These are phyloP conservation scores for Tilletia walkeri DNA, from an alignment of 1,284 basidiomycete genomes.

Conservation along the genomic window DNA sequence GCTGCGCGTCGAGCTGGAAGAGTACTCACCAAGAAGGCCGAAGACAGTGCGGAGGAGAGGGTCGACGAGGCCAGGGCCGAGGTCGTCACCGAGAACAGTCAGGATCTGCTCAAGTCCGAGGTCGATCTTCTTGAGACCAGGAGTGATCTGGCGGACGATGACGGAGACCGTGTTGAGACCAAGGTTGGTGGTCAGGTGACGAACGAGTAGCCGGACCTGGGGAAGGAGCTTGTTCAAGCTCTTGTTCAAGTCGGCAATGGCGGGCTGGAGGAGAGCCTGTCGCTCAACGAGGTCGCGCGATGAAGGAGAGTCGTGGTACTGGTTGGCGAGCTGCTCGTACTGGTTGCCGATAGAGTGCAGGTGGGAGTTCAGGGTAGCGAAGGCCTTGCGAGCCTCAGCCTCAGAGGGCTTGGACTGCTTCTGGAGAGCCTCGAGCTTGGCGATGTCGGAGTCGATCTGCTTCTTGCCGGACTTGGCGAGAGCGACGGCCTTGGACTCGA, in stretches of 20 bases:
- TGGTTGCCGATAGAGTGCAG: constrained; percentile 11
- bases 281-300: constrained; percentile 4
- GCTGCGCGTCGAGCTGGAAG: background rate
- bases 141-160: background rate
- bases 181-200: background rate
- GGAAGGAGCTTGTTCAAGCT: constrained; percentile 3
- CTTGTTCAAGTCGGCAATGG: background rate
- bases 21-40: constrained; percentile 1
- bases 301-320: background rate
- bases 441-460: background rate
- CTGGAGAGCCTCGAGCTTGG: background rate
- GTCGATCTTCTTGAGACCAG: background rate
- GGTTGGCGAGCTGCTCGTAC: background rate
- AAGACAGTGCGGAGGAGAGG: constrained; percentile 1
- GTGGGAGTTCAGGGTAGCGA: constrained; percentile 16
- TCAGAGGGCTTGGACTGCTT: background rate
- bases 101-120: background rate
- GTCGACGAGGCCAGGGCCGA: background rate
- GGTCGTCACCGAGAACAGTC: background rate
- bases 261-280: background rate
- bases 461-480: background rate
- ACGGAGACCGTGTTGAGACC: background rate
- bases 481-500: background rate
- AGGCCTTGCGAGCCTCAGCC: constrained; percentile 58
- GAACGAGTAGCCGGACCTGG: constrained; percentile 1